Percentiles rank a stretch among this genome's conserved stretches.
phyloP scores from a whole-genome alignment of 139 green algal genomes.

The Edaphochlamys debaryana region DNA sequence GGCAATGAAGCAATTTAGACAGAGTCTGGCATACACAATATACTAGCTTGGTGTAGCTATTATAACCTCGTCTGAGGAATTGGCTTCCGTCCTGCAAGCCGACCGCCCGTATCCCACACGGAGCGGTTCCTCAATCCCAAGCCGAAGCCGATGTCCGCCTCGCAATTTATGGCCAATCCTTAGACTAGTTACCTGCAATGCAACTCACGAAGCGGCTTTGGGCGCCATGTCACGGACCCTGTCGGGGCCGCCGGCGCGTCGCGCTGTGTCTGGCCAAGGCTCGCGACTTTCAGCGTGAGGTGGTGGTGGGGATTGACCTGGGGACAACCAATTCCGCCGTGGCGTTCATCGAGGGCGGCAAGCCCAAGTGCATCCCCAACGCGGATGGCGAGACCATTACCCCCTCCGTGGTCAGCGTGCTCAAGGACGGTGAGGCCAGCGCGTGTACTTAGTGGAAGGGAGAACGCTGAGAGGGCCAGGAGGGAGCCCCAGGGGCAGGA shows the following conservation, averaged over 20 bases:
- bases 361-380: conserved; percentile 71
- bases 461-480: neutral
- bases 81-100: no score
- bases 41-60: neutral
- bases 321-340: conserved; percentile 97
- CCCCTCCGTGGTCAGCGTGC: conserved; percentile 79
- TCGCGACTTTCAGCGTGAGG: conserved; percentile 39
- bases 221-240: neutral
- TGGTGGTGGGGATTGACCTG: conserved; percentile 95
- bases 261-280: no score
- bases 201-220: neutral
- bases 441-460: no score
- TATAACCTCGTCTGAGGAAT: neutral
- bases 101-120: neutral
- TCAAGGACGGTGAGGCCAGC: conserved; percentile 14
- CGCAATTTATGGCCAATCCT: neutral
- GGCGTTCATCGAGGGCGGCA: conserved; percentile 71
- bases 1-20: no score
- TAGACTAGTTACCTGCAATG: neutral
- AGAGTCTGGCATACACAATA: no score
- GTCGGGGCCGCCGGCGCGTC: no score
- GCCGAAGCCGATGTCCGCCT: no score
- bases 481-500: no score
- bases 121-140: no score
- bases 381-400: conserved; percentile 66